Evolutionary conservation across 108 stramenopile species (phyloP), one percentile per base, ranked within the genome.

Genomic region (Pseudonitzschia pungens): DNA sequence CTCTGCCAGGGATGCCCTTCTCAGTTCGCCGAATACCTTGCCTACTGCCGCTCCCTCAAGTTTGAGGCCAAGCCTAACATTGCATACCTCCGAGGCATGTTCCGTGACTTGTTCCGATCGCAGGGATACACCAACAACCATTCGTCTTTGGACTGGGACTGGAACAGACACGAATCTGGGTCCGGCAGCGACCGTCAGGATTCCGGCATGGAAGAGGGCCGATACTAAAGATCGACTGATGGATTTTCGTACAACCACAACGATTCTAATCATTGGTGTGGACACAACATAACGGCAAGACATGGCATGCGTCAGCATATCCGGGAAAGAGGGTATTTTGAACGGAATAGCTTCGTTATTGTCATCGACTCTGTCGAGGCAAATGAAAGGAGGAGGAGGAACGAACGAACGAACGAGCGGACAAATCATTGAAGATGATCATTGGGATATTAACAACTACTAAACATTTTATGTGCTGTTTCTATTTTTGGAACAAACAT

Each of bases 11-110:
- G 97, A 69, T 97, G 97, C 62, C 98, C 98, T 16, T 81, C 80
- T 68, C 97, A 99, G 74, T 99, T 99, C 75, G 97, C 97, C 27
- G 97, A 99, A 79, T 99, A 97, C 84, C 77, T 99, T 43, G 96
- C 97, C 29, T 99, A 99, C 77, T 98, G 97, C 80, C 97, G 97
- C 60, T 86, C 87, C 62, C 92, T 99, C 74, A 97, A 97, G 84
- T 99, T 99, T 60, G 98, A 99, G 81, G 97, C 97, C 36, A 99
- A 99, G 86, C 97, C 97, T 22, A 97, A 99, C 84, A 98, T 99
- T 85, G 89, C 94, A 57, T 99, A 97, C 84, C 76, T 99, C 50
- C 86, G 97, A 65, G 93, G 95, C 28, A 94, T 97, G 90, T 97
- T 97, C 87, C 91, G 97, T 45, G 97, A 97, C 69, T 76, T 97